Evolutionary conservation across 2,329 filamentous ascomycete species (phyloP).

Genomic region (Mycocentrospora acerina): DNA sequence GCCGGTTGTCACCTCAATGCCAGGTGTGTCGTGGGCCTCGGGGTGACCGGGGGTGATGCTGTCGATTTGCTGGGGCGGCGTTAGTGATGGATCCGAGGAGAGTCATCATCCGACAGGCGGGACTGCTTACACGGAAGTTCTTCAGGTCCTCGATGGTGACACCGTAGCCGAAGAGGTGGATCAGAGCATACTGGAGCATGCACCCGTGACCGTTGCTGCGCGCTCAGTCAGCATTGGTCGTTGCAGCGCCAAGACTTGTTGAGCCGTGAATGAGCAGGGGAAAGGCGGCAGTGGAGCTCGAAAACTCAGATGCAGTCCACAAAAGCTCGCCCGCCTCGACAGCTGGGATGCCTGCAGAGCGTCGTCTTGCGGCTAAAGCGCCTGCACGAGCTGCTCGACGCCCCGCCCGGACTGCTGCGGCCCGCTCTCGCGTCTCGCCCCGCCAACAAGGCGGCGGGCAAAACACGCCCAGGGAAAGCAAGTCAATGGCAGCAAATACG

Average conservation of each 20-base stretch:
- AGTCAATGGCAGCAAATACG: constrained; percentile 50
- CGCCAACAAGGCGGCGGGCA: not conserved
- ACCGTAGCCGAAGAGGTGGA: constrained; percentile 93
- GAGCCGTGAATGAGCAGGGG: constrained; percentile 8
- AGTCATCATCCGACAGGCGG: constrained; percentile 30
- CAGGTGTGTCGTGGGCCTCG: constrained; percentile 93
- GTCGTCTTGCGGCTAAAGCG: no score
- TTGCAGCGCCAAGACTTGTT: not conserved
- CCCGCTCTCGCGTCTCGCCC: constrained; percentile 3
- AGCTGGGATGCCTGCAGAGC: no score
- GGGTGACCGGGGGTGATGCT: constrained; percentile 94
- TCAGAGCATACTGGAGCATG: constrained; percentile 98
- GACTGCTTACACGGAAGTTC: constrained; percentile 80
- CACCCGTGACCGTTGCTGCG: constrained; percentile 94
- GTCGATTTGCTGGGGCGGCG: constrained; percentile 58
- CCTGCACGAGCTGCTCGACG: no score
- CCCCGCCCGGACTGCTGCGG: constrained; percentile 10
- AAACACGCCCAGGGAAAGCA: no score
- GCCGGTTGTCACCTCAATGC: constrained; percentile 96
- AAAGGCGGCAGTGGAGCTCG: no score
- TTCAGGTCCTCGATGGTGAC: constrained; percentile 90
- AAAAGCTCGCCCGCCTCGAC: no score
- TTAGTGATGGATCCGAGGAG: constrained; percentile 51
- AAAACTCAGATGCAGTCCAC: no score
- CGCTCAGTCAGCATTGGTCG: constrained; percentile 20